Evolutionary conservation across 805 yeast species (phyloP), one percentile per base, ranked within the genome.

Genomic region (Candida montana): DNA sequence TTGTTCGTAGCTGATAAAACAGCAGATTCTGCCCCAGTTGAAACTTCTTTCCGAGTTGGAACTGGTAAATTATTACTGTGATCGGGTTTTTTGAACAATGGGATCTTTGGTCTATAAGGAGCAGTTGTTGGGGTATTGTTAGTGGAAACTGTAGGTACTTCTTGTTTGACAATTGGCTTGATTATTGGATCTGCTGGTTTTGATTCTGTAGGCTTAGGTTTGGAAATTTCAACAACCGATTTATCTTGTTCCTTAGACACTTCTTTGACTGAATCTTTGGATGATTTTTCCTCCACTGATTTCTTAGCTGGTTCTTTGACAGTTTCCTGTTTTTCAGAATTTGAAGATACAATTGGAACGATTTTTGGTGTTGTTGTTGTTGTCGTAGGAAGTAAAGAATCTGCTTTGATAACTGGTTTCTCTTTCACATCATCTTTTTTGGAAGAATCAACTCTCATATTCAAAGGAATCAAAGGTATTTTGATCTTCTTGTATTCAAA

Each of bases 401-500:
- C 9, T 7, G 33, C 7, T 7, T 26, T 32, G 15, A 32, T 15
- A 7, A 27, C 21, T 24, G 13, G 17, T 6, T 31, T 27, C 9
- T 21, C 24, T 15, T 33, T 34, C 9, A 16, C 26, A 18, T 34
- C 35, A 8, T 27, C 34, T 3, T 20, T 7, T 13, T 39, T 37
- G 9, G n/a, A 31, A 17, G 42, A 44, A 16, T 35, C 40, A 26
- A 40, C 19, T 21, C 39, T 44, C 30, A 35, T 33, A 27, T 27
- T 48, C 28, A 45, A 26, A 24, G 51, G 51, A 35, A 57, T 57
- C 42, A 57, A 39, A 11, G 58, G 50, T 18, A 57, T 53, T 37
- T 50, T 57, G 16, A 48, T 51, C 42, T 49, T 57, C 45, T 57
- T 57, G 27, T 50, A 40, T 8, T 49, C 51, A 37, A 56, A 53